Conservation (phyloP, 371 early-diverging fungal genomes). For the Saksenaea oblongispora region DNA sequence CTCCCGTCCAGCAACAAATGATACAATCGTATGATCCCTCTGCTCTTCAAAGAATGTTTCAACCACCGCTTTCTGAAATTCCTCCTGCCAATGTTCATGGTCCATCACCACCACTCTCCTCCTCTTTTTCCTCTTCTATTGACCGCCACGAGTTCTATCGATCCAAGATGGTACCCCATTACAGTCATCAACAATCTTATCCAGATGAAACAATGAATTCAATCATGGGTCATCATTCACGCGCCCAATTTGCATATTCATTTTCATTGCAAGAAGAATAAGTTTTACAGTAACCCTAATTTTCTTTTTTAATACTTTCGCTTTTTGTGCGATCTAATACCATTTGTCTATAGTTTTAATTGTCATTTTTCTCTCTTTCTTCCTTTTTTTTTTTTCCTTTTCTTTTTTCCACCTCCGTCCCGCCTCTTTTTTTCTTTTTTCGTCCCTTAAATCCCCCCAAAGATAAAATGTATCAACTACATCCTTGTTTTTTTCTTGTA, state of each 20-base stretch:
- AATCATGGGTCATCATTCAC: neutral
- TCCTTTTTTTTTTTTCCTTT: neutral
- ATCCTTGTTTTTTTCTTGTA: no score
- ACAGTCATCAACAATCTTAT: neutral
- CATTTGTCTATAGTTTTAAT: neutral
- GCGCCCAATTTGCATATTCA: constrained; percentile 2
- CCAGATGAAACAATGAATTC: neutral
- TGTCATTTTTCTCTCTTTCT: neutral
- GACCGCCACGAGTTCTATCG: constrained; percentile 4
- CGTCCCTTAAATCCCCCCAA: neutral
- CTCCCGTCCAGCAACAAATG: constrained; percentile 2
- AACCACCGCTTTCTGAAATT: neutral
- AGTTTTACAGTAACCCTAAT: neutral
- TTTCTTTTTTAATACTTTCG: neutral
- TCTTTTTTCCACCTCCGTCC: neutral
- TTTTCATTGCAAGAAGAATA: constrained; percentile 2
- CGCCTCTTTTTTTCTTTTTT: neutral
- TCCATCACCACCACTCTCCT: neutral
- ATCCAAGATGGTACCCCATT: constrained; percentile 1
- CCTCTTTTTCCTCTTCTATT: neutral
- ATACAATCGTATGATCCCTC: constrained; percentile 4
- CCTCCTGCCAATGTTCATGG: neutral
- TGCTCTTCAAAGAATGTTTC: constrained; percentile 1
- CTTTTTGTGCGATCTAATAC: neutral
- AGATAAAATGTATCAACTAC: no score